Percentiles rank a stretch among this genome's conserved stretches.
These are phyloP conservation scores for Fusarium sp. DNA, from an alignment of 2,329 filamentous ascomycete genomes.

Conservation along the genomic window DNA sequence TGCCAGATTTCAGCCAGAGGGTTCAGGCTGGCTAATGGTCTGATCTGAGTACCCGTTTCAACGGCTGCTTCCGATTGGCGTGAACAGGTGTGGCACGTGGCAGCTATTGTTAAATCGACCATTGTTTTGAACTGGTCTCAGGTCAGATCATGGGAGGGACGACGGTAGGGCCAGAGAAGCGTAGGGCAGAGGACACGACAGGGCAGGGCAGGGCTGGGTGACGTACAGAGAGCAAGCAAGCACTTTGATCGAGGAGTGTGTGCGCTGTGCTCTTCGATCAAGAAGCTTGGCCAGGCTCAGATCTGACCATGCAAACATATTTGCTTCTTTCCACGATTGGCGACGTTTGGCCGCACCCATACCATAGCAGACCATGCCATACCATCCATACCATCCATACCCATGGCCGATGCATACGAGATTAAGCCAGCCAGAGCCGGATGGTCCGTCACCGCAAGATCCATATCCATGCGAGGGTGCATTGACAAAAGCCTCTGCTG, in stretches of 20 bases:
- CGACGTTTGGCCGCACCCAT: constrained; percentile 5
- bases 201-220: not conserved
- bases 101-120: constrained; percentile 36
- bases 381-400: not conserved
- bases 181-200: constrained; percentile 15
- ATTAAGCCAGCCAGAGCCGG: constrained; percentile 13
- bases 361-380: not conserved
- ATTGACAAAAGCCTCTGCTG: constrained; percentile 4
- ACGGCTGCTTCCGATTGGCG: constrained; percentile 37
- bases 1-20: not conserved
- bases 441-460: constrained; percentile 6
- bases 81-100: constrained; percentile 41
- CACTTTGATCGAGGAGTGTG: constrained; percentile 1
- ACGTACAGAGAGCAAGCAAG: constrained; percentile 12
- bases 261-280: constrained; percentile 4
- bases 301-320: constrained; percentile 12
- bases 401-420: not conserved
- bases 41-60: constrained; percentile 3
- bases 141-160: constrained; percentile 35
- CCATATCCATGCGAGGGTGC: constrained; percentile 15
- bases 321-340: constrained; percentile 14
- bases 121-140: constrained; percentile 44
- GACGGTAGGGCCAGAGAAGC: not conserved
- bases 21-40: constrained; percentile 11
- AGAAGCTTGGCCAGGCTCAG: constrained; percentile 2